Conservation (phyloP, 495 filamentous ascomycete genomes). For the Hypoxylon lienhwacheense region DNA sequence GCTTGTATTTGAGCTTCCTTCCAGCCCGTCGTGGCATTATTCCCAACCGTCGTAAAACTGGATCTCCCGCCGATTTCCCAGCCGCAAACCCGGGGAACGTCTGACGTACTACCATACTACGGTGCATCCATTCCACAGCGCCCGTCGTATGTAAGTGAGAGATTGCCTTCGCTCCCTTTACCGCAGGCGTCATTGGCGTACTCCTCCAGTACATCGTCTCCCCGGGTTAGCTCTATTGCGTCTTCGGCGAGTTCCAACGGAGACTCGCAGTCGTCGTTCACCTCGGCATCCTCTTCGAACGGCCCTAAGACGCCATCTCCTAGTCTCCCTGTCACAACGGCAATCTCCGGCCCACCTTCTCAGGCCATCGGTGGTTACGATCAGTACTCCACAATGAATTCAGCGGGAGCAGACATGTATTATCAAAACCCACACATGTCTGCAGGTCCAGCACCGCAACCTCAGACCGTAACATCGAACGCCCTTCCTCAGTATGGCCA, state of each 20-base stretch:
- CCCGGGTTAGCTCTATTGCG: conserved; percentile 68
- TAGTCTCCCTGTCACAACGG: conserved; percentile 45
- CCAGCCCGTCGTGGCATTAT: conserved; percentile 42
- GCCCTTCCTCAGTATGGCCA: conserved; percentile 72
- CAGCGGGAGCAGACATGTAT: conserved; percentile 78
- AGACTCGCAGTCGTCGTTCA: conserved; percentile 56
- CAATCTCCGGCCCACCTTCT: conserved; percentile 43
- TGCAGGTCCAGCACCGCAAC: conserved; percentile 74
- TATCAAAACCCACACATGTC: conserved; percentile 76
- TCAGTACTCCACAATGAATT: conserved; percentile 81
- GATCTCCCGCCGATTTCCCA: conserved; percentile 93
- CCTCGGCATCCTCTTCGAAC: conserved; percentile 58
- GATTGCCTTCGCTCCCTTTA: conserved; percentile 74
- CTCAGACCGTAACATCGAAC: conserved; percentile 78
- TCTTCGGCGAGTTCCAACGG: conserved; percentile 56
- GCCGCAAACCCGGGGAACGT: conserved; percentile 84
- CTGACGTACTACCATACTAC: conserved; percentile 72
- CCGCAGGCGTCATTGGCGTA: conserved; percentile 63
- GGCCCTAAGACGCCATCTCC: conserved; percentile 62
- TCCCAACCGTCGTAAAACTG: conserved; percentile 85
- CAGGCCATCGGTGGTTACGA: conserved; percentile 55
- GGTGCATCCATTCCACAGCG: conserved; percentile 70
- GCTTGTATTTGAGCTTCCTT: conserved; percentile 22
- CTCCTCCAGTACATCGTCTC: conserved; percentile 67
- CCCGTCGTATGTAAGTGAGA: conserved; percentile 69